A percentile compares a stretch with the other conserved stretches of the same genome.
phyloP scores from a whole-genome alignment of 2,329 filamentous ascomycete species.

The Paramyrothecium sp. region DNA sequence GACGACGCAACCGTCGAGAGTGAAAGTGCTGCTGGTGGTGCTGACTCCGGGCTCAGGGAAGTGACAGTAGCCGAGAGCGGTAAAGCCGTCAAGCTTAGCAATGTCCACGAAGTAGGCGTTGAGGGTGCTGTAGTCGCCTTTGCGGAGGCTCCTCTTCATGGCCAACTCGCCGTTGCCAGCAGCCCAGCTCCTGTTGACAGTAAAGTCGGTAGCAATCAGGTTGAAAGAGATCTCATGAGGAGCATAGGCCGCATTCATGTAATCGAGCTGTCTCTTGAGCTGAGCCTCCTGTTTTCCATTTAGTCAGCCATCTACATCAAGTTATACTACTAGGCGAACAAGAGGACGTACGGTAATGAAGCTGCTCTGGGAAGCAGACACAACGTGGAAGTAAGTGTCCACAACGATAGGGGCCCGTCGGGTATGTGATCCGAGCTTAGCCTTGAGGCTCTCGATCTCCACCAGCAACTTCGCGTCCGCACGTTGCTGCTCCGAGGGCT shows the following conservation, averaged over 20 bases:
- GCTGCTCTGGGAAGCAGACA: slow-evolving; percentile 24
- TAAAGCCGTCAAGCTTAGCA: slow-evolving; percentile 11
- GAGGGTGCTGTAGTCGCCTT: slow-evolving; percentile 39
- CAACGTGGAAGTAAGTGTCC: slow-evolving; percentile 27
- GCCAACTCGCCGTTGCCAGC: slow-evolving; percentile 32
- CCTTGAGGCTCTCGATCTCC: background rate
- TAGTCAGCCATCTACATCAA: background rate
- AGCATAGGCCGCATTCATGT: slow-evolving; percentile 43
- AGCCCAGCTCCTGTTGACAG: slow-evolving; percentile 47
- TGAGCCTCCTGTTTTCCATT: slow-evolving; percentile 26
- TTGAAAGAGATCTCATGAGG: slow-evolving; percentile 43
- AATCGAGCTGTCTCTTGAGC: slow-evolving; percentile 38
- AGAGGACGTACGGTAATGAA: slow-evolving; percentile 30
- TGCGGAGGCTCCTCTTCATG: slow-evolving; percentile 45
- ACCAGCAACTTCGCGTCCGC: background rate
- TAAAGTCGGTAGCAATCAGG: slow-evolving; percentile 39
- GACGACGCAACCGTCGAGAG: slow-evolving; percentile 38
- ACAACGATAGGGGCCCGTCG: slow-evolving; percentile 4
- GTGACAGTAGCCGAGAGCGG: slow-evolving; percentile 40
- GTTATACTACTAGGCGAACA: background rate
- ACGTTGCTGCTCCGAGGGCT: background rate
- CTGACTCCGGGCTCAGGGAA: slow-evolving; percentile 31
- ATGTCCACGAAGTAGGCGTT: slow-evolving; percentile 30
- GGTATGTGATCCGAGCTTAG: background rate
- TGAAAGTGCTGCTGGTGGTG: slow-evolving; percentile 20